These are phyloP conservation scores for Auricularia cornea DNA, from an alignment of 768 basidiomycete genomes.

Conservation along the genomic window DNA sequence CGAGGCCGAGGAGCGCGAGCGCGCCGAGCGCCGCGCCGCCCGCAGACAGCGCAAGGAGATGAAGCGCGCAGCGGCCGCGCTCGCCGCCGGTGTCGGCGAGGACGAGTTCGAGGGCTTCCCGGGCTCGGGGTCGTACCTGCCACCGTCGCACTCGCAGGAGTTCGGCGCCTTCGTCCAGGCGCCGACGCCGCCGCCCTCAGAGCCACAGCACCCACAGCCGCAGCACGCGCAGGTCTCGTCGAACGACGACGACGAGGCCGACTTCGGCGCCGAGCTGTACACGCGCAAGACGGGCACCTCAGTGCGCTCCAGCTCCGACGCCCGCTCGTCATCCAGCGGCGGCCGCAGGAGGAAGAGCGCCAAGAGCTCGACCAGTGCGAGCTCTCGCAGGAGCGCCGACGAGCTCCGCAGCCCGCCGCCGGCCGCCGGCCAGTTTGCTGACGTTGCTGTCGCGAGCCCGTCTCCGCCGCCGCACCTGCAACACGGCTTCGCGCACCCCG, in stretches of 20 bases:
- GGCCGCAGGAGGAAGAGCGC: background rate
- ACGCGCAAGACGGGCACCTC: constrained; percentile 24
- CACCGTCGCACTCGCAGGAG: constrained; percentile 13
- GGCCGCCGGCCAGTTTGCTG: background rate
- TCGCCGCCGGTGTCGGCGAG: constrained; percentile 21
- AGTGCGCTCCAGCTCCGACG: constrained; percentile 43
- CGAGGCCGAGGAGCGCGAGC: constrained; percentile 29
- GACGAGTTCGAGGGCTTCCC: constrained; percentile 61
- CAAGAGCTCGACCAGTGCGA: background rate
- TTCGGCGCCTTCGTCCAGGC: constrained; percentile 21
- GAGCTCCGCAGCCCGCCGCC: background rate
- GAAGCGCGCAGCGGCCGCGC: constrained; percentile 30
- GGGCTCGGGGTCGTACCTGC: too few relatives aligned
- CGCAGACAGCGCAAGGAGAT: too few relatives aligned
- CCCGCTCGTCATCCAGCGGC: constrained; percentile 23
- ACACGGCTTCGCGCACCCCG: background rate
- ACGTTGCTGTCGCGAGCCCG: background rate
- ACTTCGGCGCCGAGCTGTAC: constrained; percentile 49
- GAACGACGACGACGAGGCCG: constrained; percentile 29
- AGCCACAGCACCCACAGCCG: constrained; percentile 7
- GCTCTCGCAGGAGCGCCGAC: background rate
- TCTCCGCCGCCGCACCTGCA: background rate
- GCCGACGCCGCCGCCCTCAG: background rate
- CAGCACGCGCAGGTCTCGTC: constrained; percentile 8
- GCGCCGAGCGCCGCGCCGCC: constrained; percentile 44